A percentile compares a stretch with the other conserved stretches of the same genome.
phyloP scores from a whole-genome alignment of 2,329 filamentous ascomycete genomes.

The Penicillium sp. region DNA sequence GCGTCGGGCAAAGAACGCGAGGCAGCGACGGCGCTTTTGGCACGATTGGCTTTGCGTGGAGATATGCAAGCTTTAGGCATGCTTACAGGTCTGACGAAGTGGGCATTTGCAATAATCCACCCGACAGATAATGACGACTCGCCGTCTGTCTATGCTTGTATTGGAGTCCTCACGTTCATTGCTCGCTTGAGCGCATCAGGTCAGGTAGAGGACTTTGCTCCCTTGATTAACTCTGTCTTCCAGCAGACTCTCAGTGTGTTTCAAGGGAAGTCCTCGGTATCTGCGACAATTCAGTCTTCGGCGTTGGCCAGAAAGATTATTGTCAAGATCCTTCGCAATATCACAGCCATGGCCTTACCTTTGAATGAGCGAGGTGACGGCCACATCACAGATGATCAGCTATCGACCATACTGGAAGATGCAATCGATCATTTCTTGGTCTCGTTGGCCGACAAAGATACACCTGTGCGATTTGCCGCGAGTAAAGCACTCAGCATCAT shows the following conservation, averaged over 20 bases:
- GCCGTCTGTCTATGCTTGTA: slow-evolving; percentile 67
- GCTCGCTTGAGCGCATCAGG: slow-evolving; percentile 70
- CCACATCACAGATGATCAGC: slow-evolving; percentile 29
- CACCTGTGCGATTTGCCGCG: slow-evolving; percentile 82
- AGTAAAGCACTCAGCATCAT: slow-evolving; percentile 91
- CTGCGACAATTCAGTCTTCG: slow-evolving; percentile 62
- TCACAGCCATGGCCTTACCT: slow-evolving; percentile 63
- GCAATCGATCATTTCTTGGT: slow-evolving; percentile 80
- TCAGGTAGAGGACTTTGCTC: slow-evolving; percentile 71
- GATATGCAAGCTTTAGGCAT: slow-evolving; percentile 83
- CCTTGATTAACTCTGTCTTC: slow-evolving; percentile 66
- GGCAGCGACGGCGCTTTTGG: slow-evolving; percentile 78
- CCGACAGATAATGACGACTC: slow-evolving; percentile 40
- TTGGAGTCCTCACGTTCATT: slow-evolving; percentile 77
- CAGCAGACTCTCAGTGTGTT: slow-evolving; percentile 60
- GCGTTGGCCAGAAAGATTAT: slow-evolving; percentile 77
- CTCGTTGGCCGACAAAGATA: slow-evolving; percentile 79
- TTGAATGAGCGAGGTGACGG: slow-evolving; percentile 45
- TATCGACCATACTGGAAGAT: slow-evolving; percentile 66
- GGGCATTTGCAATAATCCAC: slow-evolving; percentile 64
- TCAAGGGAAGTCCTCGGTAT: slow-evolving; percentile 49
- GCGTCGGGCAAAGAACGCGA: slow-evolving; percentile 83
- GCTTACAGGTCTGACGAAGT: slow-evolving; percentile 64
- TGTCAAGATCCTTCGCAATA: slow-evolving; percentile 79
- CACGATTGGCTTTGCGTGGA: slow-evolving; percentile 74